Base-by-base conservation (phyloP, 2,329 filamentous ascomycete genomes). In the Fusarium acutatum region DNA sequence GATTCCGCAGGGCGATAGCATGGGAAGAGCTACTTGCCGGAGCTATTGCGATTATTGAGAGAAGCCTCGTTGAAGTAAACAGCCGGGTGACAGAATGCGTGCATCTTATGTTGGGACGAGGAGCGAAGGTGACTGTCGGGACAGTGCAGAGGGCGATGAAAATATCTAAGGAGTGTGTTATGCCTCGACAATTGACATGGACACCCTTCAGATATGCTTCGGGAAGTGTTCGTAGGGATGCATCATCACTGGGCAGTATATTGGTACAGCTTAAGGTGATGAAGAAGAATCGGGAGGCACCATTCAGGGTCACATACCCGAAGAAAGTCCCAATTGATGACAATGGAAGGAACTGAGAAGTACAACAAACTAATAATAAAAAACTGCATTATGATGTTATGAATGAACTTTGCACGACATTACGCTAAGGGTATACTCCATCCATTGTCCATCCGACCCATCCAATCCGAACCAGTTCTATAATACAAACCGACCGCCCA, bases 381-480 rank as follows among this genome's bases (percentile, higher is more conserved):
- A 24, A 50, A 58, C 32, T 59, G 41, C 5, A 59, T 59, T 59
- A 50, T 15, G 24, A 59, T 59, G 56, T 32, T 30, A 59, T 47
- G 26, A 28, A 37, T 6, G n/a, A n/a, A n/a, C n/a, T n/a, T 59
- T 37, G 41, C 24, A 57, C 18, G 24, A 26, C 56, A 50, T 50
- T 59, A 59, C 24, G 56, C 41, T 37, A 34, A 58, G 56, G 56
- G 56, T 59, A 59, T 59, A 59, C 56, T 50, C 56, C 40, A 50
- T 59, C 32, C 41, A 37, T 50, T 37, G 50, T 50, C 41, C 56
- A 15, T 50, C 56, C 41, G 41, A 37, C 56, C 56, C 41, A 59
- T 30, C 32, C 56, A 37, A 59, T 15, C 66, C 37, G 26, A 40
- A 40, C 61, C 64, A 64, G 57, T 54, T 73, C 67, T 71, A 78